Conservation (phyloP, 179 eudicot species). For the Spinacia oleracea region DNA sequence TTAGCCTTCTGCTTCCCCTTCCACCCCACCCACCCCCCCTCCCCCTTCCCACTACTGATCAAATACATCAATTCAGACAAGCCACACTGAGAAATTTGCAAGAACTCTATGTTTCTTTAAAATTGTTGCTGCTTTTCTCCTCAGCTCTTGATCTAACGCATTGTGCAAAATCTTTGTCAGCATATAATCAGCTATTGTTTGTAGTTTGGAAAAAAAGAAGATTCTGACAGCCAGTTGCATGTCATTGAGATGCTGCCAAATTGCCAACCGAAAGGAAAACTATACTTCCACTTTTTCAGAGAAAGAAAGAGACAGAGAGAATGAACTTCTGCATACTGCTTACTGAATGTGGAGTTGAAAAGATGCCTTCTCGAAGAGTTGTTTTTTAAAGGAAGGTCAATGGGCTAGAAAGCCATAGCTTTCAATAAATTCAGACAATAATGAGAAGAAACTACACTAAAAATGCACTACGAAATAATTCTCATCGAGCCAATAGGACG, state of each 20-base stretch:
- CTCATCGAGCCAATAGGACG: background rate
- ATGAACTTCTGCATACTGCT: background rate
- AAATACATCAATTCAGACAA: background rate
- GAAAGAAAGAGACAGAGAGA: background rate
- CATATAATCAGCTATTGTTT: background rate
- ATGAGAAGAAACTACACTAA: background rate
- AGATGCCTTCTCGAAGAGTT: background rate
- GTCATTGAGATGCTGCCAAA: background rate
- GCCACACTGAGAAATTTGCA: background rate
- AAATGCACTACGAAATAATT: background rate
- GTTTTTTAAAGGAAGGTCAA: background rate
- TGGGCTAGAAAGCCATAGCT: background rate
- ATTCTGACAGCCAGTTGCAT: background rate
- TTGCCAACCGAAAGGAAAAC: background rate
- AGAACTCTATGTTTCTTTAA: background rate
- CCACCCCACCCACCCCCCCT: background rate
- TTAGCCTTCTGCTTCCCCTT: background rate
- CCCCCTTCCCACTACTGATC: background rate
- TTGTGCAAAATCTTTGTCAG: slow-evolving; percentile 1
- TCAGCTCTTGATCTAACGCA: background rate
- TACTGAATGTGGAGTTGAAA: background rate
- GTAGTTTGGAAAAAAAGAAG: background rate
- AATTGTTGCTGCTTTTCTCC: background rate
- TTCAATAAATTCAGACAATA: background rate
- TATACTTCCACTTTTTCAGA: background rate